Evolutionary conservation across 768 basidiomycete species (phyloP).

Genomic region (Phylloporus sp.): DNA sequence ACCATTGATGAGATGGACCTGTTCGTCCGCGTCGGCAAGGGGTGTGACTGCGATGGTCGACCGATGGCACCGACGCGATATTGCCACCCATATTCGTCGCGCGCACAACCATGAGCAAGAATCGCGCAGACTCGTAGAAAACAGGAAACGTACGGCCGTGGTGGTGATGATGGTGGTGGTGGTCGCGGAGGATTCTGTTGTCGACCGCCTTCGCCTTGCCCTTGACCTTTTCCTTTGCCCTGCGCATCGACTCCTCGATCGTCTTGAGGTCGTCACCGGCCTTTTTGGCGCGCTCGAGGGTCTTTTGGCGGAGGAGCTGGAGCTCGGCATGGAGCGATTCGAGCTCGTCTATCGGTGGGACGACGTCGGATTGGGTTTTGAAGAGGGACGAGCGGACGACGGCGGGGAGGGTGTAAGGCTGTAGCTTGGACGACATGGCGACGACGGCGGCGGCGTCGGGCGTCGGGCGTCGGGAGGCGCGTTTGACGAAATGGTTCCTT

Average conservation of each 20-base stretch:
- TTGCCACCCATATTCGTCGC: background rate
- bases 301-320: conserved; percentile 44
- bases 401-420: conserved; percentile 44
- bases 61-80: conserved; percentile 15
- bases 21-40: conserved; percentile 47
- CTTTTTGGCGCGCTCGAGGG: conserved; percentile 63
- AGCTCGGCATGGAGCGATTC: conserved; percentile 62
- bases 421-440: conserved; percentile 59
- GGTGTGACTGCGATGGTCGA: conserved; percentile 40
- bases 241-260: conserved; percentile 72
- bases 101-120: too few relatives aligned
- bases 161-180: too few relatives aligned
- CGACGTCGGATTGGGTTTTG: conserved; percentile 55
- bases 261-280: conserved; percentile 69
- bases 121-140: too few relatives aligned
- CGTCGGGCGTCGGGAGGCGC: too few relatives aligned
- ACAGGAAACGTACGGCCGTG: conserved; percentile 77
- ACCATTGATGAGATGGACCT: conserved; percentile 29
- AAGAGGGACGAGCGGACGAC: conserved; percentile 55
- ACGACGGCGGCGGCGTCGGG: too few relatives aligned
- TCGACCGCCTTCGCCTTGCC: conserved; percentile 69
- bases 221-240: conserved; percentile 70
- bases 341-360: conserved; percentile 72
- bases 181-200: conserved; percentile 68
- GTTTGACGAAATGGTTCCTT: too few relatives aligned